A percentile compares a stretch with the other conserved stretches of the same genome.
Evolutionary conservation across 164 flowering plant species (phyloP).

Genomic region (Annona cherimola): DNA sequence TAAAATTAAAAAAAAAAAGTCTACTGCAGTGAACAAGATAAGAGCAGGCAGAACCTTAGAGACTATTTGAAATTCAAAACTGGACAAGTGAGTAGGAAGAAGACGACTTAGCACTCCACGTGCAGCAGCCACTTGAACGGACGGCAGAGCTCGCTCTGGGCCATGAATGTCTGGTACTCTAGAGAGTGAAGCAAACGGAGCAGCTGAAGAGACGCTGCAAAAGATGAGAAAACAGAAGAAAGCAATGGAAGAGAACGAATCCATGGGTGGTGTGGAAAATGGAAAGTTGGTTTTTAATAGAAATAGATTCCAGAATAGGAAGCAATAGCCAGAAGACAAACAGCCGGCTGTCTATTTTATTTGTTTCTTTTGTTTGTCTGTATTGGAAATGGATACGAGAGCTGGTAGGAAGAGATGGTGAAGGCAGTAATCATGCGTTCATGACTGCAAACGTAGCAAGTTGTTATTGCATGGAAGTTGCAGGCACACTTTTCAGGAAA

Average conservation of each 20-base stretch:
- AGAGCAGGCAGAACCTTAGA: conserved; percentile 34
- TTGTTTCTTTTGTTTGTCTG: too few relatives aligned
- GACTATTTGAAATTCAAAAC: conserved; percentile 52
- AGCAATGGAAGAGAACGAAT: not conserved
- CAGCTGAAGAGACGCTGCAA: conserved; percentile 33
- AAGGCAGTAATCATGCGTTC: too few relatives aligned
- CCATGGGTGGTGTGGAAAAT: too few relatives aligned
- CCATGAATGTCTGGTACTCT: conserved; percentile 49
- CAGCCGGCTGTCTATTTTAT: too few relatives aligned
- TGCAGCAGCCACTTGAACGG: conserved; percentile 54
- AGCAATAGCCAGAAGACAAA: too few relatives aligned
- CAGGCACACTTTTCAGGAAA: too few relatives aligned
- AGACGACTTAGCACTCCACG: conserved; percentile 43
- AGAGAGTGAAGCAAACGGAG: conserved; percentile 18
- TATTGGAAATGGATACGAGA: too few relatives aligned
- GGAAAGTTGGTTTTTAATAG: too few relatives aligned
- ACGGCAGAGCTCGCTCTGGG: conserved; percentile 43
- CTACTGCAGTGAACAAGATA: not conserved
- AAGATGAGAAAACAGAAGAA: conserved; percentile 17
- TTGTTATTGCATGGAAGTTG: too few relatives aligned
- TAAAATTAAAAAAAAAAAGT: not conserved
- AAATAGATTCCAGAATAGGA: too few relatives aligned
- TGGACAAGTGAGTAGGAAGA: conserved; percentile 53
- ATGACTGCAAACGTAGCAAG: too few relatives aligned
- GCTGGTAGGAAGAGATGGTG: too few relatives aligned